Evolutionary conservation across 345 rosid species (phyloP).

Genomic region (Boechera stricta): DNA sequence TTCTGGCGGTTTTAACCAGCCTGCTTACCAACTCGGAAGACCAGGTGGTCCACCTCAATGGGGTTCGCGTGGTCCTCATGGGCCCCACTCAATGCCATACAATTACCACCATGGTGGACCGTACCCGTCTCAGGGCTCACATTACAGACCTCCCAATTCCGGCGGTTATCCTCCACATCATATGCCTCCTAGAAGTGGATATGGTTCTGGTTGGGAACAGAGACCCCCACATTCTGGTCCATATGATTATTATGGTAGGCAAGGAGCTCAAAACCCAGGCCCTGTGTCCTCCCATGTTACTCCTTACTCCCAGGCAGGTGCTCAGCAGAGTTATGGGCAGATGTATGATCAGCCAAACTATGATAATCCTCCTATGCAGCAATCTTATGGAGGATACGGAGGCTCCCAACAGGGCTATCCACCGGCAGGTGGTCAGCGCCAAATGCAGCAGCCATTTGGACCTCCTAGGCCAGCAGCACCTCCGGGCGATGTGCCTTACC

Average conservation of each 20-base stretch:
- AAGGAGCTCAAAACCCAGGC: slow-evolving; percentile 59
- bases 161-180: slow-evolving; percentile 73
- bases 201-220: slow-evolving; percentile 78
- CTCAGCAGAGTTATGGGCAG: slow-evolving; percentile 72
- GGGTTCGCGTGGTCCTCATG: slow-evolving; percentile 72
- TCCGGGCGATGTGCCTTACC: slow-evolving; percentile 47
- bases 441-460: slow-evolving; percentile 73
- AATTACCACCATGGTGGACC: slow-evolving; percentile 84
- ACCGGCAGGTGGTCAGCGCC: slow-evolving; percentile 60
- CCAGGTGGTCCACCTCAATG: slow-evolving; percentile 71
- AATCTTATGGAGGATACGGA: slow-evolving; percentile 63
- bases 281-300: slow-evolving; percentile 58
- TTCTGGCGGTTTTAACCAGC: slow-evolving; percentile 70
- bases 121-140: slow-evolving; percentile 68
- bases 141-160: slow-evolving; percentile 61
- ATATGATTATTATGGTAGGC: slow-evolving; percentile 82
- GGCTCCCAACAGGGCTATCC: slow-evolving; percentile 67
- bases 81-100: slow-evolving; percentile 59
- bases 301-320: slow-evolving; percentile 66
- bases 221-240: slow-evolving; percentile 70
- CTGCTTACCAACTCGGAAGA: slow-evolving; percentile 69
- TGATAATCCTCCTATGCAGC: slow-evolving; percentile 60
- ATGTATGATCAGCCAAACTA: slow-evolving; percentile 74
- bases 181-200: slow-evolving; percentile 69
- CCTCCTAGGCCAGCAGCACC: slow-evolving; percentile 53